A percentile compares a stretch with the other conserved stretches of the same genome.
Evolutionary conservation across 2,329 filamentous ascomycete genomes (phyloP).

Genomic region (Geosmithia putterillii): DNA sequence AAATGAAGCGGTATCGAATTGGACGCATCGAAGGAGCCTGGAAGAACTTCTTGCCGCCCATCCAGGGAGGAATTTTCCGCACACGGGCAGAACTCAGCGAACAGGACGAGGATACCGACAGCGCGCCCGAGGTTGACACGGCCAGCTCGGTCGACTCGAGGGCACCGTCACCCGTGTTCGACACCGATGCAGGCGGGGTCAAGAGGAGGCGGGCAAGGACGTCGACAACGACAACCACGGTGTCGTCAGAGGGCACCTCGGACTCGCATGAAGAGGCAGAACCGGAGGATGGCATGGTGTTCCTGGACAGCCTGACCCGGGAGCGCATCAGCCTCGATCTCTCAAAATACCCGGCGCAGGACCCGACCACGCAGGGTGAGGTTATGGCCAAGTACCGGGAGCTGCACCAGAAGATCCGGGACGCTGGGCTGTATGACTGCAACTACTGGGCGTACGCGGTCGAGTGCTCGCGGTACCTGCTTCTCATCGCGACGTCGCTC

Average conservation of each 20-base stretch:
- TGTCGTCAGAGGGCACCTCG: not conserved
- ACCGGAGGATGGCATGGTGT: slow-evolving; percentile 39
- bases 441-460: slow-evolving; percentile 69
- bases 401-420: slow-evolving; percentile 58
- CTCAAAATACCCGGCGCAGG: slow-evolving; percentile 69
- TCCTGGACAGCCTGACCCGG: slow-evolving; percentile 61
- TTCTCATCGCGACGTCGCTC: slow-evolving; percentile 50
- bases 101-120: slow-evolving; percentile 11
- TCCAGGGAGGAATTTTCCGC: slow-evolving; percentile 76
- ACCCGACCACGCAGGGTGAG: slow-evolving; percentile 57
- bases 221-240: slow-evolving; percentile 22
- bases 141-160: slow-evolving; percentile 41
- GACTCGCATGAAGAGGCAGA: not conserved
- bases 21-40: slow-evolving; percentile 71
- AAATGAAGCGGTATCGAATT: slow-evolving; percentile 54
- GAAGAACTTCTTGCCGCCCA: slow-evolving; percentile 81
- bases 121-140: slow-evolving; percentile 8
- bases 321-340: slow-evolving; percentile 66
- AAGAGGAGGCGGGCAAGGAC: not conserved
- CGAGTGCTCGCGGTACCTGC: slow-evolving; percentile 59
- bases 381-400: slow-evolving; percentile 76
- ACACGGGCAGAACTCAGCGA: slow-evolving; percentile 17
- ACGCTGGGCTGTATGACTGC: slow-evolving; percentile 71
- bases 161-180: slow-evolving; percentile 37
- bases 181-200: slow-evolving; percentile 14